Evolutionary conservation across 257 asterid species (phyloP).

Genomic region (Echites panduratus): DNA sequence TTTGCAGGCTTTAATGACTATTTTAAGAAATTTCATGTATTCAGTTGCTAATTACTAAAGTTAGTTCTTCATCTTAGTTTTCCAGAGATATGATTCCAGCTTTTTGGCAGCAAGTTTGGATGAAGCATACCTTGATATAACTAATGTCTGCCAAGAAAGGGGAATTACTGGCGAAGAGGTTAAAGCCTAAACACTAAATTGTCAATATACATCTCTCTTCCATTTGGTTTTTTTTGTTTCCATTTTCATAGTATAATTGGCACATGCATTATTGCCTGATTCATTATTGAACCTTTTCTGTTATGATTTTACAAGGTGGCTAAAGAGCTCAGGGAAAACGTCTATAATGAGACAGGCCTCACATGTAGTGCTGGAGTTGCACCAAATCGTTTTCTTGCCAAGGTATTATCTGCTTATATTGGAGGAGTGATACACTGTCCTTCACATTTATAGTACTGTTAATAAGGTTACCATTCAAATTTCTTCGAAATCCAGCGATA

Average conservation of each 20-base stretch:
- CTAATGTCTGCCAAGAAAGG: slow-evolving; percentile 61
- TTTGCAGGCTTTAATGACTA: slow-evolving; percentile 25
- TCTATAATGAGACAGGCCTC: slow-evolving; percentile 75
- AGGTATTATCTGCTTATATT: slow-evolving; percentile 45
- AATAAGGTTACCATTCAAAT: not conserved
- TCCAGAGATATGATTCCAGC: slow-evolving; percentile 70
- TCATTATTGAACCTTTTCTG: slow-evolving; percentile 8
- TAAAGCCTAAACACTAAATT: slow-evolving; percentile 15
- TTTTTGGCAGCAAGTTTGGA: slow-evolving; percentile 87
- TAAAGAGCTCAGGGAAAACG: slow-evolving; percentile 70
- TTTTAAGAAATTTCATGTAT: not conserved
- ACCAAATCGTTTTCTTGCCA: slow-evolving; percentile 90
- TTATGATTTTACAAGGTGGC: slow-evolving; percentile 58
- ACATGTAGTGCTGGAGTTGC: slow-evolving; percentile 98
- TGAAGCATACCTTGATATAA: slow-evolving; percentile 97
- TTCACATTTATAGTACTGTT: not conserved
- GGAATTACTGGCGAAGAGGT: slow-evolving; percentile 75
- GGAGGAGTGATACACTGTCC: not conserved
- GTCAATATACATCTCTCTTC: slow-evolving; percentile 8
- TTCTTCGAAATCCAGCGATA: not conserved
- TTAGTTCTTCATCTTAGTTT: slow-evolving; percentile 46
- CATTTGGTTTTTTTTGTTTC: slow-evolving; percentile 6
- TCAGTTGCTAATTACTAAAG: slow-evolving; percentile 20
- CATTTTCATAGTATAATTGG: not conserved
- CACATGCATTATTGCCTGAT: not conserved